phyloP scores from a whole-genome alignment of 1,139 yeast genomes.

The Blastobotrys aristatus region DNA sequence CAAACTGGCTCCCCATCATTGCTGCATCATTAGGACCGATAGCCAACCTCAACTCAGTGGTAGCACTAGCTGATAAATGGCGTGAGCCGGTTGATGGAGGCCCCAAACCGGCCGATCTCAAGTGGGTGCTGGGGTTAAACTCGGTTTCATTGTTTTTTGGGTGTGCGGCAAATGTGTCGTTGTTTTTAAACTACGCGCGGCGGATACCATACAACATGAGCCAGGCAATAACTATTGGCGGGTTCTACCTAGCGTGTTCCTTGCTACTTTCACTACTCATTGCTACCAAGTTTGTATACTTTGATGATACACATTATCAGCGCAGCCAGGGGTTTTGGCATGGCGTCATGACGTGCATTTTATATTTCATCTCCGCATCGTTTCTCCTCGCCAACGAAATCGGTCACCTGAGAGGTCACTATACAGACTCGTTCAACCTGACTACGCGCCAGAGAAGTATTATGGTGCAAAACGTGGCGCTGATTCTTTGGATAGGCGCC shows the following conservation, averaged over 20 bases:
- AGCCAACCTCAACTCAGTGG: conserved; percentile 65
- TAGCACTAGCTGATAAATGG: conserved; percentile 74
- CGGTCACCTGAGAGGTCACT: conserved; percentile 55
- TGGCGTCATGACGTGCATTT: conserved; percentile 57
- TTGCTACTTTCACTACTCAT: conserved; percentile 49
- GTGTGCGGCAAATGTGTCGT: conserved; percentile 55
- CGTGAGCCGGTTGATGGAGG: conserved; percentile 35
- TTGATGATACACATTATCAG: conserved; percentile 15
- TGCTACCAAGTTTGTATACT: conserved; percentile 31
- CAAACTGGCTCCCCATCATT: conserved; percentile 64
- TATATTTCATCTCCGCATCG: conserved; percentile 54
- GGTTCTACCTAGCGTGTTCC: conserved; percentile 57
- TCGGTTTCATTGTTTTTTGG: conserved; percentile 60
- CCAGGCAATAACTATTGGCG: conserved; percentile 54
- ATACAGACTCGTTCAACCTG: conserved; percentile 65
- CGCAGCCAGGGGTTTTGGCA: conserved; percentile 70
- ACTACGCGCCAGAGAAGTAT: conserved; percentile 62
- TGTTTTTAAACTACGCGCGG: conserved; percentile 62
- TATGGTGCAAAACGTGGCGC: conserved; percentile 61
- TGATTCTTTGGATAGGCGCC: conserved; percentile 63
- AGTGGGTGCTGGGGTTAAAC: conserved; percentile 50
- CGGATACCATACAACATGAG: conserved; percentile 51
- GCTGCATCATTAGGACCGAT: conserved; percentile 77
- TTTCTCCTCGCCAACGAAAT: conserved; percentile 52
- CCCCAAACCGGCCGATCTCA: conserved; percentile 16